Conservation (phyloP, 371 early-diverging fungal genomes). For the Cokeromyces recurvatus region DNA sequence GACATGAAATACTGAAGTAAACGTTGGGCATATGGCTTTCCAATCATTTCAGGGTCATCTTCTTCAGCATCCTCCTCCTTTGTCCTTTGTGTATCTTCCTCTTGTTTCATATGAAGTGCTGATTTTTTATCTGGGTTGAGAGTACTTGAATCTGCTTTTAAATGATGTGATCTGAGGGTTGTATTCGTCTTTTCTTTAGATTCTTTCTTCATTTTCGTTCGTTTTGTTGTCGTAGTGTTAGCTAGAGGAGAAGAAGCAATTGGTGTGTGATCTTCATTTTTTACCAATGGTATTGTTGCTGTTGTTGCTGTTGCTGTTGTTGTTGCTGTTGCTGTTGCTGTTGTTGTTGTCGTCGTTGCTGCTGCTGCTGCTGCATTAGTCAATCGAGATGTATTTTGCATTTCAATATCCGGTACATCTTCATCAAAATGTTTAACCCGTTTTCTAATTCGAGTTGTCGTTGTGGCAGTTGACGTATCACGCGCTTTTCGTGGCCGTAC, state of each 20-base stretch:
- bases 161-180: no score
- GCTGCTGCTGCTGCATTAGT: not conserved
- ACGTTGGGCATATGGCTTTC: constrained; percentile 32
- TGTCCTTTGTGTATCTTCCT: not conserved
- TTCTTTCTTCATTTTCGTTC: no score
- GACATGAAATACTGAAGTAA: constrained; percentile 62
- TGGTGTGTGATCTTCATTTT: no score
- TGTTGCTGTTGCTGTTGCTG: not conserved
- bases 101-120: no score
- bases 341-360: not conserved
- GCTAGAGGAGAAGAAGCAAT: not conserved
- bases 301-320: not conserved
- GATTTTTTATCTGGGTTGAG: no score
- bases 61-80: not conserved
- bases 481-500: constrained; percentile 21
- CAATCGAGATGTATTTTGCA: not conserved
- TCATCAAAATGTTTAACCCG: constrained; percentile 20
- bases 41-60: constrained; percentile 8
- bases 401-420: constrained; percentile 6
- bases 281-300: not conserved
- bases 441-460: constrained; percentile 24
- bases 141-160: no score
- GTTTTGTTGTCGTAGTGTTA: no score
- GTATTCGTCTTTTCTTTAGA: no score
- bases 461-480: no score